Base-by-base conservation (phyloP, 192 early-diverging fungal genomes). In the Coemansia sp. region DNA sequence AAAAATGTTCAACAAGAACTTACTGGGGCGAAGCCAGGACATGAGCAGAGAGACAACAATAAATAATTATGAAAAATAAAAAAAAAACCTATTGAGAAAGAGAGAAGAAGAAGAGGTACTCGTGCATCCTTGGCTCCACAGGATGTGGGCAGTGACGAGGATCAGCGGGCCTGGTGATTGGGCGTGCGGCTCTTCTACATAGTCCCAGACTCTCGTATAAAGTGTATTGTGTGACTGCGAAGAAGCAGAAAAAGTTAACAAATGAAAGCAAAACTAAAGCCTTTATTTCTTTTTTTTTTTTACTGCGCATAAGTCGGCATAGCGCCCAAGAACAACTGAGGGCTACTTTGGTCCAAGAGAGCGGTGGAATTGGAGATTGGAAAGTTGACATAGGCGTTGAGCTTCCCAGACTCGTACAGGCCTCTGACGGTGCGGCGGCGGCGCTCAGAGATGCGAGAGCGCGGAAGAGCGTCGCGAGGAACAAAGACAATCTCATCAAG, bases 401-500 rank as follows among this genome's bases (percentile, higher is more conserved):
- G 74, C 68, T 63, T 70, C 7, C 68, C 74, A 1, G 74, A 76
- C 61, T 79, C 77, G 65, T 79, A 79, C 23, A 79, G 57, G 26
- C 68, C 72, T 13, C 71, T 53, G 35, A 75, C 72, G 3, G 71
- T 79, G 36, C 72, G 39, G 38, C 77, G 71, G 8, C 69, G 68
- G 53, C 72, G 71, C 68, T 92, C 90, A 8, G 88, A 85, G 47
- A 79, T 79, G 39, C 90, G 82, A 18, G 88, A 86, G 64, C 85
- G 86, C 42, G 88, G 84, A 61, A 93, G 64, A 1, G 75, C 69
- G 37, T 76, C 83, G 41, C 73, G 71, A 10, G 77, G 74, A 10
- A 92, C 77, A 62, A 92, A 74, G 6, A 88, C 85, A 39, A 94
- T 83, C 36, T 87, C 86, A 65, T 91, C 91, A 2, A 90, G 77